Conservation (phyloP, 257 asterid species). For the Primulina tabacum region DNA sequence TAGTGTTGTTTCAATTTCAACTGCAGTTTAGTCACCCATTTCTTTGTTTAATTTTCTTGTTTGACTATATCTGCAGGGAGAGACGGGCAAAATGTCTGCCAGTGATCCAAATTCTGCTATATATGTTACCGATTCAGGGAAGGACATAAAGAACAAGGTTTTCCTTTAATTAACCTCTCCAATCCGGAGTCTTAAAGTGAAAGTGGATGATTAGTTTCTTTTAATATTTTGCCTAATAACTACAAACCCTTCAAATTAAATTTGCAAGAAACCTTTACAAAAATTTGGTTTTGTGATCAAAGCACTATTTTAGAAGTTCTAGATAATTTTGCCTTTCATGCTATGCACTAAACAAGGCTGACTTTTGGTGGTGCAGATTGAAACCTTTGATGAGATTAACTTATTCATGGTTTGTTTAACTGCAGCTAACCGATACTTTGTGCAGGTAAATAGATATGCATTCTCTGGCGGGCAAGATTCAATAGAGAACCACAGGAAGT, state of each 20-base stretch:
- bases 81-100: constrained; percentile 92
- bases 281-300: background rate
- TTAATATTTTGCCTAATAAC: background rate
- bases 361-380: constrained; percentile 6
- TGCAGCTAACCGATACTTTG: constrained; percentile 13
- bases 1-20: constrained; percentile 16
- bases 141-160: constrained; percentile 88
- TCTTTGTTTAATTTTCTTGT: constrained; percentile 17
- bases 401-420: constrained; percentile 1
- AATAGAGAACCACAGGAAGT: constrained; percentile 73
- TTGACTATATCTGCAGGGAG: constrained; percentile 57
- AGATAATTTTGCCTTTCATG: background rate
- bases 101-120: constrained; percentile 92
- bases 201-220: background rate
- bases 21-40: background rate
- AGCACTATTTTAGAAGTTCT: background rate
- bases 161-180: background rate
- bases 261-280: background rate
- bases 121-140: constrained; percentile 82
- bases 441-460: constrained; percentile 78
- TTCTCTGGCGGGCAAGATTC: constrained; percentile 98
- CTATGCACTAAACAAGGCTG: background rate
- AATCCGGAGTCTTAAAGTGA: background rate
- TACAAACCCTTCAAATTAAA: background rate
- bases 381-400: background rate